phyloP scores from a whole-genome alignment of 257 asterid genomes.

The Solanum piurae region DNA sequence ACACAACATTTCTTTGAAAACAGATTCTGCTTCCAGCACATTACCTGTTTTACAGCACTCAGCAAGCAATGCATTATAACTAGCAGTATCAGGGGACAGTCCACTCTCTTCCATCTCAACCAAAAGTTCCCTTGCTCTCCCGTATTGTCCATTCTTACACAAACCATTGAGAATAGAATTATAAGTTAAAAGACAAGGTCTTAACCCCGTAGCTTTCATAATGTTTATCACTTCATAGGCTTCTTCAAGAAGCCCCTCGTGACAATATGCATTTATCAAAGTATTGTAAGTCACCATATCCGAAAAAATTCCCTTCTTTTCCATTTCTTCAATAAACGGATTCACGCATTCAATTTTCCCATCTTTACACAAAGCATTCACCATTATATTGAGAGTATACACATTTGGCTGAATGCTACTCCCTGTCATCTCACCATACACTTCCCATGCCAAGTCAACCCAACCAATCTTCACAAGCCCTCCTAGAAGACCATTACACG shows the following conservation, averaged over 20 bases:
- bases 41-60: conserved; percentile 45
- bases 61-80: conserved; percentile 50
- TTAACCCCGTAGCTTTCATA: conserved; percentile 47
- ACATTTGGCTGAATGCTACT: conserved; percentile 37
- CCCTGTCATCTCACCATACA: conserved; percentile 34
- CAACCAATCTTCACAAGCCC: conserved; percentile 74
- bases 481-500: conserved; percentile 61
- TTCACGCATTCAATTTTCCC: conserved; percentile 31
- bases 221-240: conserved; percentile 34
- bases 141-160: conserved; percentile 44
- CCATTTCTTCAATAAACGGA: conserved; percentile 43
- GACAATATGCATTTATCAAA: conserved; percentile 46
- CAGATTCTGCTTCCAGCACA: conserved; percentile 33
- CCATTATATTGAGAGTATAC: conserved; percentile 74
- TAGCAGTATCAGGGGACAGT: conserved; percentile 41
- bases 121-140: conserved; percentile 39
- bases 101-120: conserved; percentile 37
- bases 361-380: conserved; percentile 58
- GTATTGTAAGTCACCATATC: conserved; percentile 72
- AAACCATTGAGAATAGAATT: conserved; percentile 52
- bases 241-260: conserved; percentile 35
- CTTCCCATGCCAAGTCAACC: conserved; percentile 58
- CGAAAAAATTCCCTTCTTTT: conserved; percentile 40
- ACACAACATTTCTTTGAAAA: conserved; percentile 34
- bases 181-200: conserved; percentile 48